phyloP scores from a whole-genome alignment of 345 rosid genomes.

The Trapa incisa region DNA sequence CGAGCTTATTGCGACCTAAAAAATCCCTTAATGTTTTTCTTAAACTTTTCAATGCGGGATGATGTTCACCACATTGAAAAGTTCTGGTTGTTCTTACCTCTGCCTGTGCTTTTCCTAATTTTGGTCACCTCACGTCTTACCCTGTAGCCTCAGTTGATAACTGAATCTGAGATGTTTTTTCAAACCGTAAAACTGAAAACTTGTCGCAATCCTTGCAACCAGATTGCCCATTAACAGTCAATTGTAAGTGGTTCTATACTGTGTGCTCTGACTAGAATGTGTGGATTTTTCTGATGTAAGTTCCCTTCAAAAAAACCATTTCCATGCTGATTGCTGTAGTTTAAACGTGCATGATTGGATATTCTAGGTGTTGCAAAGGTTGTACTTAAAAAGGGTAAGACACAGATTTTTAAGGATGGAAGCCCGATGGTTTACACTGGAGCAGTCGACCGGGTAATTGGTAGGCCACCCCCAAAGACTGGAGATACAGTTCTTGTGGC shows the following conservation, averaged over 20 bases:
- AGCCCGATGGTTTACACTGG: slow-evolving; percentile 91
- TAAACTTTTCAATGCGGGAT: no score
- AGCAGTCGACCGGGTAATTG: slow-evolving; percentile 75
- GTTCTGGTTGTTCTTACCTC: not conserved
- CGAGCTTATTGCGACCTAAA: no score
- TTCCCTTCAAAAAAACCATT: not conserved
- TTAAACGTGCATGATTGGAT: not conserved
- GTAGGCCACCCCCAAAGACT: slow-evolving; percentile 68
- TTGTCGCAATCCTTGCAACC: not conserved
- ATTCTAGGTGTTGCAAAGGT: slow-evolving; percentile 58
- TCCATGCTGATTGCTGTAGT: not conserved
- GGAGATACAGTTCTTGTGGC: slow-evolving; percentile 85
- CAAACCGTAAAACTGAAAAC: not conserved
- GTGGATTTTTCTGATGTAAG: not conserved
- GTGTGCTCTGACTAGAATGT: not conserved
- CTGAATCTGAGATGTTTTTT: not conserved
- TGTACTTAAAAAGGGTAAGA: slow-evolving; percentile 81
- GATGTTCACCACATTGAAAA: not conserved
- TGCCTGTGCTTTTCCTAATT: not conserved
- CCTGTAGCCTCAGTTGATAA: not conserved
- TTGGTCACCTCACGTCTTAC: not conserved
- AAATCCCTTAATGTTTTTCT: no score
- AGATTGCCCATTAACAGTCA: not conserved
- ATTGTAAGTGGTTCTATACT: not conserved
- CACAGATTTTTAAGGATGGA: slow-evolving; percentile 80